Evolutionary conservation across 163 green algal genomes (phyloP).

Genomic region (Scenedesmus sp.): DNA sequence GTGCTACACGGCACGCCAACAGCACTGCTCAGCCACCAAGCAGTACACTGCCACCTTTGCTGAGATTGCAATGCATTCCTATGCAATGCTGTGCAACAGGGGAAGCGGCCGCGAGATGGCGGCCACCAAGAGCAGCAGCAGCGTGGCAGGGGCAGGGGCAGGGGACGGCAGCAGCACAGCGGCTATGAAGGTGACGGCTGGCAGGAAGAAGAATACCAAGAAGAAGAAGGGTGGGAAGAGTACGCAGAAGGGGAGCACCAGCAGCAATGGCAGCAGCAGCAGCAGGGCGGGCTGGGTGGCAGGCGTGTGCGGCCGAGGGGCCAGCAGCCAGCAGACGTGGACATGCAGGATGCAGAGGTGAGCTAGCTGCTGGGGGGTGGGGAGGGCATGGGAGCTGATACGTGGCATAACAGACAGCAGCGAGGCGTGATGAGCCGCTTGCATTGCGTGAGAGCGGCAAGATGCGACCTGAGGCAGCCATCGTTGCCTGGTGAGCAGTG

Average conservation of each 20-base stretch:
- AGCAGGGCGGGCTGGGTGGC: background rate
- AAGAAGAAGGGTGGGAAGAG: background rate
- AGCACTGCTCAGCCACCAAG: no score
- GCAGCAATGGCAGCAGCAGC: background rate
- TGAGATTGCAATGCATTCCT: background rate
- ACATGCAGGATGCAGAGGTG: constrained; percentile 49
- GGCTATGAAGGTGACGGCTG: background rate
- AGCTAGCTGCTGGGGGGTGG: background rate
- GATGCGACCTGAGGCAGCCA: no score
- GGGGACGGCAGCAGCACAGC: constrained; percentile 4
- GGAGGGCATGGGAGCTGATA: background rate
- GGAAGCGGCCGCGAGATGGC: constrained; percentile 22
- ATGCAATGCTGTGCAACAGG: constrained; percentile 11
- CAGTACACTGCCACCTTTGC: no score
- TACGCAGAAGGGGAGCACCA: constrained; percentile 13
- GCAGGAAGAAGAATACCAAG: background rate
- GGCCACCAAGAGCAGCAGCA: constrained; percentile 21
- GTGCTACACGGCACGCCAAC: no score
- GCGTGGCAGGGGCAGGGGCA: background rate
- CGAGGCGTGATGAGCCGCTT: no score
- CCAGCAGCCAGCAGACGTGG: constrained; percentile 19
- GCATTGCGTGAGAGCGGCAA: no score
- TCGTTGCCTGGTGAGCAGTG: no score
- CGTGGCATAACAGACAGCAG: background rate
- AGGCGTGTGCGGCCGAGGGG: background rate